Percentiles rank a stretch among this genome's conserved stretches.
These are phyloP conservation scores for Roridomyces roridus DNA, from an alignment of 768 basidiomycete species.

Conservation along the genomic window DNA sequence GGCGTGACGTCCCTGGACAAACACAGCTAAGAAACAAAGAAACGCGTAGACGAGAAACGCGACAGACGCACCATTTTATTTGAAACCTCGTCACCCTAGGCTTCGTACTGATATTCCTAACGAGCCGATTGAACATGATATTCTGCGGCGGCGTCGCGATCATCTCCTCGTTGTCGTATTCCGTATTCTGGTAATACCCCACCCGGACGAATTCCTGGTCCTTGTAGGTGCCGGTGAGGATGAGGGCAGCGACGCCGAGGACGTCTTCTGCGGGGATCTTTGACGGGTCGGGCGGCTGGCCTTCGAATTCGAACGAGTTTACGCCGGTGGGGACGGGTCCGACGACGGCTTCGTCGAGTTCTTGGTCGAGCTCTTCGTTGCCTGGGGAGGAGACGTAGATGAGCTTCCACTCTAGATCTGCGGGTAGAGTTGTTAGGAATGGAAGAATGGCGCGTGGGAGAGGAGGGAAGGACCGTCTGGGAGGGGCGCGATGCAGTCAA, in stretches of 20 bases:
- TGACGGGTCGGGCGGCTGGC: conserved; percentile 79
- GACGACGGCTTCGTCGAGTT: conserved; percentile 96
- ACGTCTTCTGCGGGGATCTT: conserved; percentile 91
- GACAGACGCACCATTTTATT: conserved; percentile 70
- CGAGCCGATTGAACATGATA: conserved; percentile 79
- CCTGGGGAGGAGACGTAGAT: conserved; percentile 96
- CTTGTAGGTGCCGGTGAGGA: conserved; percentile 93
- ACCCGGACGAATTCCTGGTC: conserved; percentile 99
- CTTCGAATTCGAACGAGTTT: conserved; percentile 97
- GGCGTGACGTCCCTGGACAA: conserved; percentile 67
- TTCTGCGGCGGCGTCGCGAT: conserved; percentile 70
- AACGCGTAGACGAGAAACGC: too few species aligned
- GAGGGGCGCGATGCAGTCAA: conserved; percentile 93
- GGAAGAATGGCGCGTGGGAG: not conserved
- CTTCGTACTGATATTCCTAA: conserved; percentile 89
- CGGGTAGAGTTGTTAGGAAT: not conserved
- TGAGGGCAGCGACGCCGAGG: conserved; percentile 95
- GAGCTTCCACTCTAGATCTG: conserved; percentile 98
- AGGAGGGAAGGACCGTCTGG: conserved; percentile 70
- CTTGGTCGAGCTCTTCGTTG: conserved; percentile 91
- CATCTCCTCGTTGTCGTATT: conserved; percentile 96
- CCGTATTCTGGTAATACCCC: conserved; percentile 99
- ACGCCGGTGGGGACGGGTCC: conserved; percentile 97
- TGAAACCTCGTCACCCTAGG: conserved; percentile 94
- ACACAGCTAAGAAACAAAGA: not conserved